Evolutionary conservation across 371 early-diverging fungal species (phyloP), one percentile per base, ranked within the genome.

Genomic region (Mortierella sp.): DNA sequence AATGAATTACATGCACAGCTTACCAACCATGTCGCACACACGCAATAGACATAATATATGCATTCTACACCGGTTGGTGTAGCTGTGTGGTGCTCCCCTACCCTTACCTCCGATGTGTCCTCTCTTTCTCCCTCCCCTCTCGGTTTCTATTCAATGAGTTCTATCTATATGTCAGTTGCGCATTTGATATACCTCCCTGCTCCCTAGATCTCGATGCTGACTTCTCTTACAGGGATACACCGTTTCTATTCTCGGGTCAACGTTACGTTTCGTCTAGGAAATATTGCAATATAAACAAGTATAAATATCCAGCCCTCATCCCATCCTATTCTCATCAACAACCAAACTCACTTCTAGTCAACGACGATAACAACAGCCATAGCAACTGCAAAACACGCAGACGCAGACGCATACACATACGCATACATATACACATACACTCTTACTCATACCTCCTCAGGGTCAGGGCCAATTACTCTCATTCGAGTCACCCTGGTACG

Each of bases 291-390:
- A 70, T 24, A 65, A 61, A 62, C 22, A 65, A 43, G 66, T 72
- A 72, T 72, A 72, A 72, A 72, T 72, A 72, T 65, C 65, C 70
- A 45, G 47, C 22, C 61, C 72, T 24, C 72, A 72, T 57, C 53
- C 72, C 72, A 71, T 59, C 48, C 40, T 48, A 22, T 62, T 22
- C 36, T 60, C 60, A 38, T 72, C 45, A 55, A 24, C 28, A 55
- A 9, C 55, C 10, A 52, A 52, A 15, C 9, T 24, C 55, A 9
- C 55, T 28, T 11, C 10, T 43, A 43, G 45, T 43, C 45, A 43
- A 43, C 10, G 3, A 43, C 10, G 3, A 43, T 19, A 10, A 43
- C 10, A 10, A 43, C 48, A 45, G 55, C 65, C 19, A 22, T 58
- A 70, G 22, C n/a, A 52, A 47, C 22, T 6, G 19, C 52, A 52